A percentile compares a stretch with the other conserved stretches of the same genome.
Evolutionary conservation across 2,329 filamentous ascomycete genomes (phyloP).

Genomic region (Purpureocillium takamizusanense): DNA sequence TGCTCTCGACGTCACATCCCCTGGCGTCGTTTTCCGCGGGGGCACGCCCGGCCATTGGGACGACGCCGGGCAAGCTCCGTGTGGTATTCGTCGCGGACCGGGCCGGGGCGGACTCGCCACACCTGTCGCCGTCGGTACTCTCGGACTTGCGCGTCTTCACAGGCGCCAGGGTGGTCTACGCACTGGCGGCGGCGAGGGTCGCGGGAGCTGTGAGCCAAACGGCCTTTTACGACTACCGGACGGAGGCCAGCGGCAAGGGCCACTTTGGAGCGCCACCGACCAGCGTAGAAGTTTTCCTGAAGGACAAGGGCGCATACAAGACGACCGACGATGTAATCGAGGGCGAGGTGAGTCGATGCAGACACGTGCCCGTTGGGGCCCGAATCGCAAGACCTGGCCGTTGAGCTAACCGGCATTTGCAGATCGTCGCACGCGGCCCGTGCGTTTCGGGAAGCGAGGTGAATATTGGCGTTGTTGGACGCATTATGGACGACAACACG

Average conservation of each 20-base stretch:
- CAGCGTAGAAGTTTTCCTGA: constrained; percentile 68
- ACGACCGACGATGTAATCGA: constrained; percentile 53
- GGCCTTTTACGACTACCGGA: constrained; percentile 78
- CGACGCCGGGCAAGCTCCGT: constrained; percentile 63
- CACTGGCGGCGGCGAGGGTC: constrained; percentile 71
- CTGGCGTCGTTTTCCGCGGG: constrained; percentile 46
- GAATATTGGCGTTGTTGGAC: constrained; percentile 53
- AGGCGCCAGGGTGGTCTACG: constrained; percentile 73
- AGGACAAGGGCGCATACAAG: constrained; percentile 49
- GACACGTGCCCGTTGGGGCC: not conserved
- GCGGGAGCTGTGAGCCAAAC: constrained; percentile 86
- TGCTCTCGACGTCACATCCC: constrained; percentile 51
- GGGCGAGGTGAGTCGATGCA: constrained; percentile 48
- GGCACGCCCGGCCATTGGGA: constrained; percentile 49
- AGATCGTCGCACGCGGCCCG: constrained; percentile 66
- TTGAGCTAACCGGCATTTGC: not conserved
- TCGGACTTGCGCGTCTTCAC: constrained; percentile 78
- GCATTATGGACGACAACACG: constrained; percentile 64
- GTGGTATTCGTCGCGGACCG: constrained; percentile 73
- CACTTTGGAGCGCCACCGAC: constrained; percentile 82
- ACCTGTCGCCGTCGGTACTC: constrained; percentile 59
- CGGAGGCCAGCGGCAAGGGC: constrained; percentile 26
- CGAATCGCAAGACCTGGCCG: not conserved
- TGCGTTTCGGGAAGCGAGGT: constrained; percentile 62
- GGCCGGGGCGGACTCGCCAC: constrained; percentile 50